Base-by-base conservation (phyloP, 805 yeast species). In the Candida nemodendra region DNA sequence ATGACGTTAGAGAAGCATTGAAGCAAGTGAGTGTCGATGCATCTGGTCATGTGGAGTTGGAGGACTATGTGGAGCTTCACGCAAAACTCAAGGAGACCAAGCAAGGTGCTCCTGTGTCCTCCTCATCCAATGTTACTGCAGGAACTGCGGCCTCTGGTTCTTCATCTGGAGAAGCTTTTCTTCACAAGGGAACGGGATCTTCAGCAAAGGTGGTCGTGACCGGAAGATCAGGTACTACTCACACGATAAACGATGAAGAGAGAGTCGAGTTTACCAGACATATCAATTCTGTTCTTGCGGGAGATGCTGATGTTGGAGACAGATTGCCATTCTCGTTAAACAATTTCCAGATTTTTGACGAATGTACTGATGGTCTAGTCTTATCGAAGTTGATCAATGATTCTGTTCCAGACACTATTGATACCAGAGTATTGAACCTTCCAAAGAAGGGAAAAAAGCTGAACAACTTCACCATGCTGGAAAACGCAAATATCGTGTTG, bases 371-470 rank as follows among this genome's bases (percentile, higher is more conserved):
- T 63, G 98, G 99, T 50, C 71, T 93, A 54, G 89, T 93, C 18
- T 71, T 93, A 41, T 89, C 98, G 15, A 86, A 88, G 63, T 80
- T 93, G 59, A 89, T 93, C 62, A 93, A 93, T 62, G 99, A 93
- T 66, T 88, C 97, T 22, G 99, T 93, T 23, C 96, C 98, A 7
- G 96, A 93, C 65, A 93, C 99, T 9, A 93, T 93, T 54, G 99
- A 93, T 68, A 90, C 97, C 8, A 85, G 99, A 74, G 99, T 93
- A 13, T 76, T 93, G 59, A 93, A 93, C 64, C 70, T 81, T 61
- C 95, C 98, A 18, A 84, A 83, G 61, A 74, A 75, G 51, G 84
- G 84, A 42, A 90, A 87, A 65, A 65, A 76, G 13, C 75, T 93
- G 61, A 93, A 93, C 71, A 87, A 88, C 59, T 93, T 93, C 73